Evolutionary conservation across 257 asterid genomes (phyloP), one percentile per base, ranked within the genome.

Genomic region (Gynochthodes officinalis): DNA sequence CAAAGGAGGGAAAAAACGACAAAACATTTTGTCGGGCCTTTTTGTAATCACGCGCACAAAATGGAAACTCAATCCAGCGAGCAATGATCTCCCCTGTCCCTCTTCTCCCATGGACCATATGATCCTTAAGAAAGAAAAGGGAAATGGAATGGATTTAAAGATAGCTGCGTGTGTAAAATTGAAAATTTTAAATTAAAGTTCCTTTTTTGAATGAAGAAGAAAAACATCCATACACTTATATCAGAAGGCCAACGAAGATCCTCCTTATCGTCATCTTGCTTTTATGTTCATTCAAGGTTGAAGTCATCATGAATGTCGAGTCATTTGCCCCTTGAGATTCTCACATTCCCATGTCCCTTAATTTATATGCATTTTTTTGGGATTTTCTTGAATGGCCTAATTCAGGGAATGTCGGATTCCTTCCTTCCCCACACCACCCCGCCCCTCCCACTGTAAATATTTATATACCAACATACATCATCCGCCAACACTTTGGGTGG

Each of bases 341-440:
- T 75, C 90, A 89, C 82, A 84, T 90, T 85, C 89, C 73, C 58
- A 54, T 69, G 70, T 42, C 54, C 37, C 48, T 81, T 71, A 61
- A 64, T 19, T 44, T 35, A 61, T 13, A 5, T 30, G 10, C 60
- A 16, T 27, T 37, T 50, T 35, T 25, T 2, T 33, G 88, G 89
- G 86, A 79, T 81, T 86, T 85, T 90, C 73, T 84, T 82, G 96
- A 76, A 87, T 90, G 95, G 87, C 89, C 85, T 81, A 87, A 86
- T 90, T 69, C 92, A 87, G 91, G 83, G 97, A 90, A 90, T 90
- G 93, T 90, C 86, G 89, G 91, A 84, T 90, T 83, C 92, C 89
- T 84, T 63, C 48, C 77, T 86, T 77, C 87, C 75, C 67, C 65
- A 73, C 33, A 21, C 11, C n/a, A 23, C 19, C 40, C 57, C 53